Evolutionary conservation across 2,329 filamentous ascomycete genomes (phyloP), one percentile per base, ranked within the genome.

Genomic region (Neonectria magnoliae): DNA sequence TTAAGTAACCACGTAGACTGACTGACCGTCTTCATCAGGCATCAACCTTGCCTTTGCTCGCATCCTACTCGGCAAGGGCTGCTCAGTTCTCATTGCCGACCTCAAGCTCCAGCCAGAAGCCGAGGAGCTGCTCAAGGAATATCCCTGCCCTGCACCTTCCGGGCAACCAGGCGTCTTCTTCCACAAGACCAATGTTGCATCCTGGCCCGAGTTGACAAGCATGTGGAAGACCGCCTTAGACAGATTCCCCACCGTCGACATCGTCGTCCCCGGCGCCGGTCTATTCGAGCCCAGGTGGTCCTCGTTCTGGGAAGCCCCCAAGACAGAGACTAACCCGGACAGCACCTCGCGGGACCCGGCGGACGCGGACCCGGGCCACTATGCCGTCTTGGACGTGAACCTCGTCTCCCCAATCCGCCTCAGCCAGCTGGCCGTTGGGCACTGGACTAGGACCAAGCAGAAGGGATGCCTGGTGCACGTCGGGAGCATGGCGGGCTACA

Each of bases 31-130:
- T 50, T 65, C 16, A 62, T 13, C 41, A 80, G 78, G 80, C 31
- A 81, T 81, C 59, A 78, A 76, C 67, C 75, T 80, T 9, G 75
- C 70, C 36, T 79, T 81, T 62, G 73, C 76, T 50, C 67, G 71
- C 20, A 64, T 77, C 3, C 74, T 81, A 3, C 74, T 81, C 36
- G 60, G 64, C 3, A 73, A 74, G 18, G 78, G 77, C 58, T 81
- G 75, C 66, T 80, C 79, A 10, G 78, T 81, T 45, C 60, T 81
- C 25, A 73, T 81, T 41, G 80, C 72, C 45, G 79, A 81, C 65
- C 68, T 81, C 44, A 64, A 67, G 36, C 74, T 81, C 20, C 74
- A 74, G 8, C 72, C 76, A 14, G 77, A 79, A 61, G 77, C 79
- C n/a, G 70, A 76, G 47, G 60, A 69, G 13, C 68, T 81, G 11